Evolutionary conservation across 1,284 basidiomycete genomes (phyloP).

Genomic region (Ustilago sp.): DNA sequence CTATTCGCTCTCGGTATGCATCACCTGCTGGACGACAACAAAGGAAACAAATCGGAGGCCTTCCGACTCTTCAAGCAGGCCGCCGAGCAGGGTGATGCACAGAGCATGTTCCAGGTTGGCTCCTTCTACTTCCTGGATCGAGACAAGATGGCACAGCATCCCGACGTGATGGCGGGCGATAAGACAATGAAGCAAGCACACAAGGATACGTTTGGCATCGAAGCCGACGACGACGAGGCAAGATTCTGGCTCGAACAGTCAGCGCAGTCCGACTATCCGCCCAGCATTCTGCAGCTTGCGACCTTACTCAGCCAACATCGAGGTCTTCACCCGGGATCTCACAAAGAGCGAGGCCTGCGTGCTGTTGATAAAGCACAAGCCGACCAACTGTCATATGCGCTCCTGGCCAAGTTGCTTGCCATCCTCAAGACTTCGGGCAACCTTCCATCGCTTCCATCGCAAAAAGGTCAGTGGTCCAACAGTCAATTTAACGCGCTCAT

Average conservation of each 20-base stretch:
- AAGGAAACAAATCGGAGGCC: conserved; percentile 26
- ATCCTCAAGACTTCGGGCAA: conserved; percentile 50
- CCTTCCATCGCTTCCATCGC: conserved; percentile 41
- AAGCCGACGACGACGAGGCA: conserved; percentile 53
- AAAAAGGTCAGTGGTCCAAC: conserved; percentile 51
- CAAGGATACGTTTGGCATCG: conserved; percentile 49
- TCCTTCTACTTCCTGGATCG: conserved; percentile 53
- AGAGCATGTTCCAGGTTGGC: conserved; percentile 61
- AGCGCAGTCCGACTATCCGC: conserved; percentile 42
- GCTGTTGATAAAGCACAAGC: conserved; percentile 32
- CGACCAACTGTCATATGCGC: conserved; percentile 42
- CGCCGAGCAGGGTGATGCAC: conserved; percentile 58
- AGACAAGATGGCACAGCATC: conserved; percentile 43
- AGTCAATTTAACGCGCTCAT: conserved; percentile 46
- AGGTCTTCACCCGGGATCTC: conserved; percentile 22
- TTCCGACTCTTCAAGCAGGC: conserved; percentile 55
- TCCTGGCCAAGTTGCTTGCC: conserved; percentile 44
- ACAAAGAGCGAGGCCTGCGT: conserved; percentile 20
- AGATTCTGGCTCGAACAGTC: conserved; percentile 57
- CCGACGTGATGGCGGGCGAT: conserved; percentile 31
- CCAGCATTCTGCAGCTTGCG: conserved; percentile 44
- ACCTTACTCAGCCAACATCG: conserved; percentile 40
- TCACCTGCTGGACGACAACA: conserved; percentile 21
- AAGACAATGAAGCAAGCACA: conserved; percentile 51
- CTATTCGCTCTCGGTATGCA: conserved; percentile 42